Conservation (phyloP, 1,284 basidiomycete species). For the Phylloboletellus chloephorus region DNA sequence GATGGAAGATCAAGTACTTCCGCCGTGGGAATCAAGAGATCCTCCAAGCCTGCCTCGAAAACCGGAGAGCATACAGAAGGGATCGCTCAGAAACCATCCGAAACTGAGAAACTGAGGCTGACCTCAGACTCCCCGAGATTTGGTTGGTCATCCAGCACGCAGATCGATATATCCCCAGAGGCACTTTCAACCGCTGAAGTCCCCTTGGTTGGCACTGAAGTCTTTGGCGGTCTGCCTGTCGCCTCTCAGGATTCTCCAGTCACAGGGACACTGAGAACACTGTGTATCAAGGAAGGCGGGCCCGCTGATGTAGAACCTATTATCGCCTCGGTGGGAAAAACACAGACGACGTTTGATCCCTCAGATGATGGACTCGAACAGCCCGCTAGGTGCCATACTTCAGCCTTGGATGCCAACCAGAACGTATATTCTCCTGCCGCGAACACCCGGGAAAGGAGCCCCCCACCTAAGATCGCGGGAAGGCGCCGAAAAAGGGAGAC, state of each 20-base stretch:
- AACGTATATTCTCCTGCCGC: neutral
- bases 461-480: conserved; percentile 18
- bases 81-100: neutral
- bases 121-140: conserved; percentile 10
- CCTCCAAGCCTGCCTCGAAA: neutral
- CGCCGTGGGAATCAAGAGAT: neutral
- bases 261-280: neutral
- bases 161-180: conserved; percentile 13
- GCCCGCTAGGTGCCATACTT: neutral
- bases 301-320: neutral
- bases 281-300: neutral
- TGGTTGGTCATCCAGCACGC: conserved; percentile 16
- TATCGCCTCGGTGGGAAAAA: neutral
- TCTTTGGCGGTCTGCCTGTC: neutral
- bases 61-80: neutral
- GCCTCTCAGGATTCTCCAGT: conserved; percentile 1
- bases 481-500: conserved; percentile 29
- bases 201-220: neutral
- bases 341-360: neutral
- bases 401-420: neutral
- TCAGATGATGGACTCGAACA: neutral
- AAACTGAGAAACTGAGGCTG: neutral
- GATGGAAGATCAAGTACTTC: neutral
- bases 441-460: conserved; percentile 2
- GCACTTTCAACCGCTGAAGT: conserved; percentile 3